Base-by-base conservation (phyloP, 2,329 filamentous ascomycete genomes). In the Cytospora paraplurivora region DNA sequence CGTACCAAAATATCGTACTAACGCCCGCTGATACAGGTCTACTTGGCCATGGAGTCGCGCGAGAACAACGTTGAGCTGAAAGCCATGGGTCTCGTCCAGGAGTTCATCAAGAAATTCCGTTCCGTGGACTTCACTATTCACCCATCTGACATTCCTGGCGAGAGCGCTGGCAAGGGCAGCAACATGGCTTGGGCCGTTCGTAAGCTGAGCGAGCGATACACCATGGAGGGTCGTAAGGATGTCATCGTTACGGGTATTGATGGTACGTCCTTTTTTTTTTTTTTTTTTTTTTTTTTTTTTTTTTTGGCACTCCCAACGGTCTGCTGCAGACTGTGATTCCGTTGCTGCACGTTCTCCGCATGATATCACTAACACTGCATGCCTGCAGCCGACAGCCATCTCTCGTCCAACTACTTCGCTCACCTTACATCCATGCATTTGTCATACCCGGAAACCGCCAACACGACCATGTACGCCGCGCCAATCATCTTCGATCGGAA, bases 401-500 rank as follows among this genome's bases (percentile, higher is more conserved):
- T 92, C 33, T 85, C 85, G 4, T 80, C 84, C 65, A 85, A 85
- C 70, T 91, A 90, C 76, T 91, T 91, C 69, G 76, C 82, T 33
- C 79, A 85, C 63, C 82, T 91, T 61, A 86, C 85, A 27, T 82
- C 80, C 59, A 84, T 89, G 79, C 88, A 91, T 71, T 72, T 83
- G 57, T 75, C 81, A 11, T 76, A 86, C 67, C 83, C 85, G 6
- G 82, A 88, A 54, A 87, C 85, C 15, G 83, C 85, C 15, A 74
- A 77, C 37, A 88, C 84, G 33, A 88, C 88, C 0, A 72, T 91
- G 35, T 91, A 92, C 71, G 81, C 86, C 12, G 87, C 86, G 11
- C 89, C 89, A 19, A 88, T 91, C 65, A 85, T 91, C 66, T 91
- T 91, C 68, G 89, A 91, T 70, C 86, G 89, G 68, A 92, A 91